phyloP scores from a whole-genome alignment of 805 yeast species.

The Candida vartiovaarae region DNA sequence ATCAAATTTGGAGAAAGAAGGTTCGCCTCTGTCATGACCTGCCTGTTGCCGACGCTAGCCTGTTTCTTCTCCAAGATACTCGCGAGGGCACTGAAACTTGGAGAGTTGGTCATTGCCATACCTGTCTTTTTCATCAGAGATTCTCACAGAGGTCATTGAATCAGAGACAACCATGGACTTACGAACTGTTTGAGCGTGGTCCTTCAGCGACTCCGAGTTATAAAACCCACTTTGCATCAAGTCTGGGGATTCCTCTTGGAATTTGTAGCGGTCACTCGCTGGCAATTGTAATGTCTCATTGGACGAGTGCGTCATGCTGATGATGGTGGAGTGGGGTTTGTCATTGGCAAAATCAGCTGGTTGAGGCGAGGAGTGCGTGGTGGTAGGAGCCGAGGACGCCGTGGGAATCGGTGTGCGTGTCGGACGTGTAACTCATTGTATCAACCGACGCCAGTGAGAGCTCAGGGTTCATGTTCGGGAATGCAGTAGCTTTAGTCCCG shows the following conservation, averaged over 20 bases:
- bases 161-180: slow-evolving; percentile 19
- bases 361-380: slow-evolving; percentile 13
- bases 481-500: too few relatives aligned
- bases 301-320: neutral
- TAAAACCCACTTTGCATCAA: slow-evolving; percentile 17
- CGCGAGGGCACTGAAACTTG: slow-evolving; percentile 37
- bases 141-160: slow-evolving; percentile 18
- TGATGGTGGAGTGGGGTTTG: neutral
- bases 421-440: slow-evolving; percentile 1
- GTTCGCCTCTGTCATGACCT: neutral
- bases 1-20: slow-evolving; percentile 28
- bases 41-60: slow-evolving; percentile 14
- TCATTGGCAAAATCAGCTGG: neutral
- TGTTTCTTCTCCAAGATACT: slow-evolving; percentile 32
- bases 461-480: neutral
- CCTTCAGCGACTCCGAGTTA: slow-evolving; percentile 9
- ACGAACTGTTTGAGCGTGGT: slow-evolving; percentile 18
- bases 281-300: neutral
- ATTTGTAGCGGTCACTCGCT: slow-evolving; percentile 1
- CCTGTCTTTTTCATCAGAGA: slow-evolving; percentile 2
- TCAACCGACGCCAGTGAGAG: neutral
- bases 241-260: slow-evolving; percentile 16
- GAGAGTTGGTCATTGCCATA: slow-evolving; percentile 34
- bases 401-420: neutral
- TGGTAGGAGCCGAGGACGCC: slow-evolving; percentile 11